Evolutionary conservation across 1,284 basidiomycete species (phyloP).

Genomic region (Marasmius oreades): DNA sequence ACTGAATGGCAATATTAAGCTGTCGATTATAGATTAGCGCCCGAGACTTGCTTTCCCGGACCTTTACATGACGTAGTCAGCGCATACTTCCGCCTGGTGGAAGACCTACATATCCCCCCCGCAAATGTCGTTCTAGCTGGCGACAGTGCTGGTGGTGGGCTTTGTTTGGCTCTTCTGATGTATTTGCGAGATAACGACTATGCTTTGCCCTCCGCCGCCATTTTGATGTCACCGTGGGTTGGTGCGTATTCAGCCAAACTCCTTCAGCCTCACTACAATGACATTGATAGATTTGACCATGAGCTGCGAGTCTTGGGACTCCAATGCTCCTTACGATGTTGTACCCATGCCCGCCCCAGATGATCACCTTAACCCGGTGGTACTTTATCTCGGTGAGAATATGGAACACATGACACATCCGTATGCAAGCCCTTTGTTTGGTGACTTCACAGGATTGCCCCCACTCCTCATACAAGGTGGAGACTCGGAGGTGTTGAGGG

Average conservation of each 20-base stretch:
- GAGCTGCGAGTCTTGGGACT: conserved; percentile 97
- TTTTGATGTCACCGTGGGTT: conserved; percentile 93
- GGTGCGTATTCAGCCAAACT: conserved; percentile 46
- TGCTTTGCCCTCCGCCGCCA: conserved; percentile 76
- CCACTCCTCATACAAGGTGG: conserved; percentile 93
- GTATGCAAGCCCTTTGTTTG: conserved; percentile 95
- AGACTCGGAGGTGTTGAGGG: conserved; percentile 90
- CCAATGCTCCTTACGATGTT: conserved; percentile 81
- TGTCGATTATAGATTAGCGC: conserved; percentile 95
- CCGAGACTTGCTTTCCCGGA: conserved; percentile 92
- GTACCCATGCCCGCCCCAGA: conserved; percentile 72
- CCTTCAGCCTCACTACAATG: conserved; percentile 8
- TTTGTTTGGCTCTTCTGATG: conserved; percentile 84
- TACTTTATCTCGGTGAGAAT: conserved; percentile 86
- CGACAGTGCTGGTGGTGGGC: conserved; percentile 91
- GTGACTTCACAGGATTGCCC: conserved; percentile 83
- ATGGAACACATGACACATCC: conserved; percentile 90
- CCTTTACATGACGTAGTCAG: conserved; percentile 89
- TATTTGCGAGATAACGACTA: conserved; percentile 89
- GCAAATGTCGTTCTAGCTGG: conserved; percentile 88
- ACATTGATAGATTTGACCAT: conserved; percentile 78
- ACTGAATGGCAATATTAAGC: conserved; percentile 42
- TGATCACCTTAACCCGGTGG: conserved; percentile 91
- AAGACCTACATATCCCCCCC: conserved; percentile 88
- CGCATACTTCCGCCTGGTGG: conserved; percentile 84